These are phyloP conservation scores for Chaetomium sp. DNA, from an alignment of 2,329 filamentous ascomycete species.

Conservation along the genomic window DNA sequence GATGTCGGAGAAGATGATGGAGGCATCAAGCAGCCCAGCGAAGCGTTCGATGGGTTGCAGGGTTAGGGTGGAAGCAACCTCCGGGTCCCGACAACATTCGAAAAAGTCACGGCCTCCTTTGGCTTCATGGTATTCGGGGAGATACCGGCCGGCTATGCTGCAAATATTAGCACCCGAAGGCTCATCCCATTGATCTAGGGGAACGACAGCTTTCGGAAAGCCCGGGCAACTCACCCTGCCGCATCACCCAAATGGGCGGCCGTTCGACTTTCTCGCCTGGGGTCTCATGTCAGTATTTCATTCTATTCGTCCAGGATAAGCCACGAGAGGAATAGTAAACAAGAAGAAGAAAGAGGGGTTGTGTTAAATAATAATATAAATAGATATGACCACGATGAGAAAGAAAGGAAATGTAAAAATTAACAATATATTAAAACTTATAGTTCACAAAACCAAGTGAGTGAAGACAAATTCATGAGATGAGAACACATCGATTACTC, in stretches of 20 bases:
- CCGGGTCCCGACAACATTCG: constrained; percentile 88
- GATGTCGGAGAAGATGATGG: constrained; percentile 99
- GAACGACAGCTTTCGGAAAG: too few species aligned
- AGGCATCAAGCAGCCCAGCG: constrained; percentile 83
- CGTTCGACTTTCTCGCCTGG: constrained; percentile 84
- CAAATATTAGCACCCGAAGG: neutral
- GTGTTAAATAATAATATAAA: too few species aligned
- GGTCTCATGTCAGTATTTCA: constrained; percentile 17
- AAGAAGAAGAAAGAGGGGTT: too few species aligned
- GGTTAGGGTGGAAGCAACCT: constrained; percentile 88
- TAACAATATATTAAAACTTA: neutral
- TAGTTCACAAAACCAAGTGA: neutral
- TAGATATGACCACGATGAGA: neutral
- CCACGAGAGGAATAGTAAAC: too few species aligned
- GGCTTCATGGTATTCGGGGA: constrained; percentile 94
- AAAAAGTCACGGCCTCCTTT: constrained; percentile 93
- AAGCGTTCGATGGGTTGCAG: constrained; percentile 93
- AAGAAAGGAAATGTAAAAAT: neutral
- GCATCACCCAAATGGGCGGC: constrained; percentile 98
- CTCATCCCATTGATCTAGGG: constrained; percentile 9
- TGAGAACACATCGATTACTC: constrained; percentile 25
- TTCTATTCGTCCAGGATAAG: neutral
- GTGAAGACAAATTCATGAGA: neutral
- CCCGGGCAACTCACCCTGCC: constrained; percentile 61
- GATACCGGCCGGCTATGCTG: constrained; percentile 76